Evolutionary conservation across 176 grass and related monocot genomes (phyloP), one percentile per base, ranked within the genome.

Genomic region (Lolium multiflorum): DNA sequence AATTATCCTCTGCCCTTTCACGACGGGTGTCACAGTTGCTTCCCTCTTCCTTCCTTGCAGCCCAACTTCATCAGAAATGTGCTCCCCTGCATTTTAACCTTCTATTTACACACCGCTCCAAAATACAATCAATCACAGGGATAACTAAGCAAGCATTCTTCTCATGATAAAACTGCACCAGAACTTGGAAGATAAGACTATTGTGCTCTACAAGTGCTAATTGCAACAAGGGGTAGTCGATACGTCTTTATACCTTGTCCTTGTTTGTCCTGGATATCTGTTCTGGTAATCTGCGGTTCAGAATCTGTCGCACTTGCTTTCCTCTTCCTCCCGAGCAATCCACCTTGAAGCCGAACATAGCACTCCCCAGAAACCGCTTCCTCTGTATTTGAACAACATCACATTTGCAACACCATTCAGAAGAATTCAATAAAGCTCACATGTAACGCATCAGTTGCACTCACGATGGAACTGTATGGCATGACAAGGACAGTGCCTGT

Each of bases 21-120:
- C 9, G 25, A 1, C 9, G 25, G 49, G 74, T 56, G 50, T 37
- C 74, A 56, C 50, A 16, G 65, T 12, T 22, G 65, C 10, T 61
- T 49, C 60, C 41, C 65, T 86, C 50, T 72, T 86, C 48, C 24
- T 79, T 60, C 10, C 11, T 60, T 78, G 31, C 26, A 39, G 11
- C 62, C 62, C 25, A 5, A 8, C 22, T 26, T 63, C 60, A 4
- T 14, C 60, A 26, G 22, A 5, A 63, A 63, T 12, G 11, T 63
- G 21, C 22, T 24, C 11, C 60, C 11, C 60, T 63, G 60, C 60
- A 61, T 24, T 22, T 61, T 11, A 61, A 24, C 59, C 22, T 61
- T 61, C 22, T 6, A 61, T 12, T 63, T 63, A 24, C 60, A 63
- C 60, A 63, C 12, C 11, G 24, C 22, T 63, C 60, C 21, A 26